Conservation (phyloP, 192 early-diverging fungal species). For the Coemansia asiatica region DNA sequence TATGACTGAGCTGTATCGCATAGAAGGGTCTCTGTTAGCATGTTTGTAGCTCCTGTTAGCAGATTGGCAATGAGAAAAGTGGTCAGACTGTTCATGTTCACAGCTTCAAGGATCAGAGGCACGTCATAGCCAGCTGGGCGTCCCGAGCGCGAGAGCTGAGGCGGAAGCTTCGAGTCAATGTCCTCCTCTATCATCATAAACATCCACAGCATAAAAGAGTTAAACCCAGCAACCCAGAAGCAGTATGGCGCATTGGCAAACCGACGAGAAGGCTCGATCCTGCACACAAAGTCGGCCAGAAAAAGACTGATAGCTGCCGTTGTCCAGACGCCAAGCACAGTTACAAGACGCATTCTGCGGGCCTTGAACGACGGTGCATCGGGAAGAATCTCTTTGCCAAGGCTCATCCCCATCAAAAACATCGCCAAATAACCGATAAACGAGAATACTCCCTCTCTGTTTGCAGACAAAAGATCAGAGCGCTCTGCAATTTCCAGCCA, state of each 20-base stretch:
- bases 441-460: conserved; percentile 88
- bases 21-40: conserved; percentile 75
- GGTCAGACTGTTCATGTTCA: conserved; percentile 81
- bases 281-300: conserved; percentile 56
- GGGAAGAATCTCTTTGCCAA: conserved; percentile 65
- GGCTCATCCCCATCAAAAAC: conserved; percentile 73
- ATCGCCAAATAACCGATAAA: conserved; percentile 83
- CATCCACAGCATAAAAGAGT: conserved; percentile 61
- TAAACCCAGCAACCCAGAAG: conserved; percentile 75
- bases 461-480: conserved; percentile 70
- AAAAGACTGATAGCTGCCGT: conserved; percentile 54
- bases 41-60: conserved; percentile 82
- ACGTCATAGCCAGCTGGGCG: conserved; percentile 46
- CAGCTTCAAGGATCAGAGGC: conserved; percentile 63
- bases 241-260: conserved; percentile 77
- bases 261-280: conserved; percentile 68
- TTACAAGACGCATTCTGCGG: conserved; percentile 52
- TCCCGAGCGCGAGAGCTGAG: conserved; percentile 36
- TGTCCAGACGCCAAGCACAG: conserved; percentile 48
- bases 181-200: conserved; percentile 65
- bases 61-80: conserved; percentile 89
- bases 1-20: conserved; percentile 47
- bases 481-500: conserved; percentile 80
- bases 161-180: conserved; percentile 55
- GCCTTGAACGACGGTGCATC: conserved; percentile 45